Percentiles rank a stretch among this genome's conserved stretches.
phyloP scores from a whole-genome alignment of 225 moss, liverwort and hornwort genomes.

The Polytrichum commune region DNA sequence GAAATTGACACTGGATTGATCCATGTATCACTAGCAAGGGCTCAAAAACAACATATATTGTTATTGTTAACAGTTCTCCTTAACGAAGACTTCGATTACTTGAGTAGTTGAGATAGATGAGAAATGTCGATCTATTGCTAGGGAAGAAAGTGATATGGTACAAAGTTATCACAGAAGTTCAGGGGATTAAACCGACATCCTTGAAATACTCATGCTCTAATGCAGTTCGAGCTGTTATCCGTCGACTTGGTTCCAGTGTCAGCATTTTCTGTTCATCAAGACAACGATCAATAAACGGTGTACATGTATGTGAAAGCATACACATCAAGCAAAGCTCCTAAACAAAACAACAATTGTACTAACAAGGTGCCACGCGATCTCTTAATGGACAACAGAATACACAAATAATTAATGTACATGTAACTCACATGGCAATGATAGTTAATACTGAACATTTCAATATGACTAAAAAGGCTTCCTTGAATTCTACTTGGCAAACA shows the following conservation, averaged over 20 bases:
- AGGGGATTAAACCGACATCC: conserved; percentile 82
- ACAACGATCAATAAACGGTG: not conserved
- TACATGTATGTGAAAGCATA: not conserved
- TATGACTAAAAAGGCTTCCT: no score
- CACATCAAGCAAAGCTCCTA: not conserved
- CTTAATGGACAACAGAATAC: not conserved
- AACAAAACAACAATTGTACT: not conserved
- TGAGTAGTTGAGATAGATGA: not conserved
- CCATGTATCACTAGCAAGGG: not conserved
- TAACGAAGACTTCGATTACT: not conserved
- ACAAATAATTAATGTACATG: not conserved
- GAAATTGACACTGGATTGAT: not conserved
- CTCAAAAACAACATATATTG: not conserved
- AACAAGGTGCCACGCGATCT: not conserved
- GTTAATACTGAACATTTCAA: no score
- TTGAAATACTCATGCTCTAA: conserved; percentile 96
- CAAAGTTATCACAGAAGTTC: conserved; percentile 13
- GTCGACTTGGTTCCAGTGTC: conserved; percentile 81
- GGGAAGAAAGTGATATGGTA: not conserved
- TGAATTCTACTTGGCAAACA: no score
- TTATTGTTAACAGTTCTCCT: not conserved
- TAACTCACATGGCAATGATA: not conserved
- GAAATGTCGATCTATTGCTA: not conserved
- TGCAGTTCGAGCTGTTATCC: conserved; percentile 83
- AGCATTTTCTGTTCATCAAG: conserved; percentile 76